Evolutionary conservation across 1,139 yeast species (phyloP).

Genomic region (Candida pseudocylindracea): DNA sequence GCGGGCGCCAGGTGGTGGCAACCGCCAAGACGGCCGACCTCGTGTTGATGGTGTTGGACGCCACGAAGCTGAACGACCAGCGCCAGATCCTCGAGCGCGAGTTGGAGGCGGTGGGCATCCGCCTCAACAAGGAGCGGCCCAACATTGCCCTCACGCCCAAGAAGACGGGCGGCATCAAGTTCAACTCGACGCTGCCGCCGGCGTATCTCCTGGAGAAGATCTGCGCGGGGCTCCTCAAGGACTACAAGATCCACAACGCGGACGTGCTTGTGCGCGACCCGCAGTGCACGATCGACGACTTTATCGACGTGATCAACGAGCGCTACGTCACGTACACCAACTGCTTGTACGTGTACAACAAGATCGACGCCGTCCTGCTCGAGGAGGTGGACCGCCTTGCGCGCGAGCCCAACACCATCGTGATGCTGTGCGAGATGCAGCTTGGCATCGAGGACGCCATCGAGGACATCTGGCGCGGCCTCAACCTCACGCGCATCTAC

Average conservation of each 20-base stretch:
- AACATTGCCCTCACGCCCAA: conserved; percentile 61
- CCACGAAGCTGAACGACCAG: conserved; percentile 83
- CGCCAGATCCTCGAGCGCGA: conserved; percentile 72
- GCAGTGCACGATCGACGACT: conserved; percentile 77
- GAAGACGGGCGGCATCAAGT: conserved; percentile 80
- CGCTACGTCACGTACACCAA: conserved; percentile 74
- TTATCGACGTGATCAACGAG: conserved; percentile 79
- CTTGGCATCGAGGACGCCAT: conserved; percentile 74
- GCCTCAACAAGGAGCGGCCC: conserved; percentile 66
- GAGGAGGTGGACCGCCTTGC: conserved; percentile 91
- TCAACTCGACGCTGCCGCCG: conserved; percentile 66
- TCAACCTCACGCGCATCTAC: conserved; percentile 58
- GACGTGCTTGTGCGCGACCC: conserved; percentile 84
- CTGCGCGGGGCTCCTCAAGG: conserved; percentile 55
- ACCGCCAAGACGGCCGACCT: conserved; percentile 91
- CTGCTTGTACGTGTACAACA: conserved; percentile 84
- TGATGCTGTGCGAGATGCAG: conserved; percentile 77
- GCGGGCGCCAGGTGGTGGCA: conserved; percentile 93
- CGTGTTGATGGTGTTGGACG: conserved; percentile 84
- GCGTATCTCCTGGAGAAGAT: conserved; percentile 64
- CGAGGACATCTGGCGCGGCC: conserved; percentile 83
- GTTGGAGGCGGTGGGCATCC: conserved; percentile 81
- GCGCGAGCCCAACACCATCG: conserved; percentile 77
- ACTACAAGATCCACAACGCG: conserved; percentile 81
- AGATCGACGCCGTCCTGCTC: conserved; percentile 82